Evolutionary conservation across 441 rosid genomes (phyloP).

Genomic region (Kokia cookei): DNA sequence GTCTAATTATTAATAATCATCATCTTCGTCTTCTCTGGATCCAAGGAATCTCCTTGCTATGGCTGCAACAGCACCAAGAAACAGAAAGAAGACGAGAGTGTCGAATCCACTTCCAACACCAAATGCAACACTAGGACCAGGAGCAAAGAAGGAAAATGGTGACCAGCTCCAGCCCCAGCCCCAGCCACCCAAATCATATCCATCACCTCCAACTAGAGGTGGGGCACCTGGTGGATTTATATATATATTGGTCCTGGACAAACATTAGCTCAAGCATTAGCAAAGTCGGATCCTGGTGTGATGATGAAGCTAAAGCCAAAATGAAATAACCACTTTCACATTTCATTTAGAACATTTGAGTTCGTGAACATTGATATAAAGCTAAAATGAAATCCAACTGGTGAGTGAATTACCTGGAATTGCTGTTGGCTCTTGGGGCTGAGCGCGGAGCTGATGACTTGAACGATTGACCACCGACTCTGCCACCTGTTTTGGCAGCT

Average conservation of each 20-base stretch:
- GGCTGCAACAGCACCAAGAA: slow-evolving; percentile 81
- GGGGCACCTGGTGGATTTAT: slow-evolving; percentile 84
- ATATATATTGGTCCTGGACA: slow-evolving; percentile 74
- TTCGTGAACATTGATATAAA: background rate
- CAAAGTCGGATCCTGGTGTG: background rate
- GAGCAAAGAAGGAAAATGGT: slow-evolving; percentile 78
- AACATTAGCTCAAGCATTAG: background rate
- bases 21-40: slow-evolving; percentile 44
- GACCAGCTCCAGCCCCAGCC: slow-evolving; percentile 58
- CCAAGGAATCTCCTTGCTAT: slow-evolving; percentile 52
- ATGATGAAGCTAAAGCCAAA: background rate
- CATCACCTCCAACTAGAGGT: slow-evolving; percentile 84
- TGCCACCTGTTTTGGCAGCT: slow-evolving; percentile 29
- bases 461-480: background rate
- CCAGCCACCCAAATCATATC: slow-evolving; percentile 79
- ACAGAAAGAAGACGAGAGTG: slow-evolving; percentile 47
- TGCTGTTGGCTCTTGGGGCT: slow-evolving; percentile 18
- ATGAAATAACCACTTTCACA: background rate
- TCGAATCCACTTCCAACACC: slow-evolving; percentile 87
- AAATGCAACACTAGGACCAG: slow-evolving; percentile 70
- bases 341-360: background rate
- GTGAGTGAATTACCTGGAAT: slow-evolving; percentile 52
- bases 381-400: no score
- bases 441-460: slow-evolving; percentile 30
- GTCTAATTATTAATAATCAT: slow-evolving; percentile 28